These are phyloP conservation scores for Pichia sp. DNA, from an alignment of 1,139 yeast genomes.

Conservation along the genomic window DNA sequence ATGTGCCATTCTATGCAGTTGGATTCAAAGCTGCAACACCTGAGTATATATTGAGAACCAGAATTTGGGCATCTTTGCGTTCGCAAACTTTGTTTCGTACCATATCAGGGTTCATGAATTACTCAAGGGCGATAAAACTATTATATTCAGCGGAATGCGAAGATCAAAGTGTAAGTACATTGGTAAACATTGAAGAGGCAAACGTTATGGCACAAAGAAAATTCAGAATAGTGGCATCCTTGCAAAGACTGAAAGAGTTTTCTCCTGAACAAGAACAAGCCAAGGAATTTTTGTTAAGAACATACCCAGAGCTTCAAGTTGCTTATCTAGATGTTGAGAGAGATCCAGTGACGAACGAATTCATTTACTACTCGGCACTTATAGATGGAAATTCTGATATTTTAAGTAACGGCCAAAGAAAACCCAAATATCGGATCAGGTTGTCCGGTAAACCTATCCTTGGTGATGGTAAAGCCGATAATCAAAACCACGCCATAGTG, in stretches of 20 bases:
- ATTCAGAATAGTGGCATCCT: conserved; percentile 62
- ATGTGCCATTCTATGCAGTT: conserved; percentile 87
- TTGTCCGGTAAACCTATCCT: conserved; percentile 82
- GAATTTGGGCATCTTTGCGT: conserved; percentile 57
- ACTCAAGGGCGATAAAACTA: conserved; percentile 41
- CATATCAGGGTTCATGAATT: conserved; percentile 55
- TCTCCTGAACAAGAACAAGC: conserved; percentile 49
- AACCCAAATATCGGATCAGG: conserved; percentile 50
- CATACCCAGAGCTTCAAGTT: conserved; percentile 59
- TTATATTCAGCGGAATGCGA: conserved; percentile 43
- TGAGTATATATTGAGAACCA: conserved; percentile 47
- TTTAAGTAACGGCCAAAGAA: conserved; percentile 32
- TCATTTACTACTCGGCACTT: conserved; percentile 55
- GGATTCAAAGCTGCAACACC: conserved; percentile 55
- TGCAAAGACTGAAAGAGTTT: conserved; percentile 61
- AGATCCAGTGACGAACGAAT: conserved; percentile 35
- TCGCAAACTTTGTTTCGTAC: conserved; percentile 54
- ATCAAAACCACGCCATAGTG: conserved; percentile 74
- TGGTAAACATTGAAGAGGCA: conserved; percentile 37
- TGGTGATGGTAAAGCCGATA: conserved; percentile 89
- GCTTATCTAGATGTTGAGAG: conserved; percentile 53
- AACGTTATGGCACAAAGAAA: conserved; percentile 54
- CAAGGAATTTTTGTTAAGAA: conserved; percentile 50
- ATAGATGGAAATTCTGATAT: conserved; percentile 50
- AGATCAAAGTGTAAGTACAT: conserved; percentile 24